Percentiles rank a stretch among this genome's conserved stretches.
These are phyloP conservation scores for Alternaria arbusti DNA, from an alignment of 2,329 filamentous ascomycete genomes.

Conservation along the genomic window DNA sequence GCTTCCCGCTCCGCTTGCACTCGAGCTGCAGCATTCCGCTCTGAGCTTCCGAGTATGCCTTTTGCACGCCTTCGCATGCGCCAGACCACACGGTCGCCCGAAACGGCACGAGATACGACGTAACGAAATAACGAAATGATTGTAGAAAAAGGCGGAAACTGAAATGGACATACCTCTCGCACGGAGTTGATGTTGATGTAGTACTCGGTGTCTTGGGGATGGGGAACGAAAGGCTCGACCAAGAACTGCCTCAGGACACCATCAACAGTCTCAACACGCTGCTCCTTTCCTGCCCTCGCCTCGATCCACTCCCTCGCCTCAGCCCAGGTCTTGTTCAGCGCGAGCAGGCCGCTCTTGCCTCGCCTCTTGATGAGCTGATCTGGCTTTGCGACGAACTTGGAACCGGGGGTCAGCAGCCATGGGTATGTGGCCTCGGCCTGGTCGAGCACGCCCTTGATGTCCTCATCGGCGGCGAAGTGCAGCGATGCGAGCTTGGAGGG, in stretches of 20 bases:
- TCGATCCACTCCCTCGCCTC: slow-evolving; percentile 95
- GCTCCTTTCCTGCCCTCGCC: slow-evolving; percentile 86
- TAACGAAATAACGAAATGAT: background rate
- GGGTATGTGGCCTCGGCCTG: slow-evolving; percentile 97
- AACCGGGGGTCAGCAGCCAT: slow-evolving; percentile 82
- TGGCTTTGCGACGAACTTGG: slow-evolving; percentile 98
- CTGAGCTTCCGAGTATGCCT: slow-evolving; percentile 17
- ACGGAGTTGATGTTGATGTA: slow-evolving; percentile 99
- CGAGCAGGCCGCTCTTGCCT: slow-evolving; percentile 96
- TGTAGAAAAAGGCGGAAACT: slow-evolving; percentile 24
- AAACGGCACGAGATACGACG: slow-evolving; percentile 6
- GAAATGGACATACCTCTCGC: slow-evolving; percentile 81
- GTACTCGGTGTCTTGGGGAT: slow-evolving; percentile 95
- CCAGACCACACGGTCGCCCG: background rate
- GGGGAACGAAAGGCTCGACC: slow-evolving; percentile 97
- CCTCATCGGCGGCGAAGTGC: slow-evolving; percentile 88
- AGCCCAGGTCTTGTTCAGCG: slow-evolving; percentile 95
- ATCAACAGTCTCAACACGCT: slow-evolving; percentile 89
- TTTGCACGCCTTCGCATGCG: slow-evolving; percentile 6
- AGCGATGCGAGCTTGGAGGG: slow-evolving; percentile 89
- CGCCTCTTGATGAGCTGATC: slow-evolving; percentile 99
- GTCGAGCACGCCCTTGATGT: slow-evolving; percentile 83
- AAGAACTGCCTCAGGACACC: slow-evolving; percentile 94
- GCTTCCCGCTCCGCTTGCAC: slow-evolving; percentile 17
- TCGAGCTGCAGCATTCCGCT: slow-evolving; percentile 15